A percentile compares a stretch with the other conserved stretches of the same genome.
Conservation (phyloP, 148 eudicot genomes). For the Vaccinium macrocarpon region DNA sequence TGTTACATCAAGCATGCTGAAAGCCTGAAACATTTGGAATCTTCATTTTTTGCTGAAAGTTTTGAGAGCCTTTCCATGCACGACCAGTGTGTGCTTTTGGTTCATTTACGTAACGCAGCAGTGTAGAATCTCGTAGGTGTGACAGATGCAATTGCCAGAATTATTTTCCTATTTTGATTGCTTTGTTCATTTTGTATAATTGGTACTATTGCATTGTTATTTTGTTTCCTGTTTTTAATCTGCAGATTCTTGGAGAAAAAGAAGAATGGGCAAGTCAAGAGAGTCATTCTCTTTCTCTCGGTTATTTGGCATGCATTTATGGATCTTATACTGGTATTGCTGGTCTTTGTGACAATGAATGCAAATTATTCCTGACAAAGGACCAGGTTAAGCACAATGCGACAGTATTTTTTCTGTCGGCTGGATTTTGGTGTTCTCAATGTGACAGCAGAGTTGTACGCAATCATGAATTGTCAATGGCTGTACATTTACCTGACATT, state of each 20-base stretch:
- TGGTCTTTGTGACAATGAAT: conserved; percentile 31
- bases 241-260: conserved; percentile 66
- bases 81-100: background rate
- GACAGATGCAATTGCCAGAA: background rate
- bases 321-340: conserved; percentile 40
- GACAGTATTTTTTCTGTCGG: conserved; percentile 35
- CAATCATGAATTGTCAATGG: conserved; percentile 25
- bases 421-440: conserved; percentile 74
- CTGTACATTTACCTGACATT: conserved; percentile 26
- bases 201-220: background rate
- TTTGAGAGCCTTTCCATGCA: background rate
- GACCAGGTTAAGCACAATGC: conserved; percentile 28
- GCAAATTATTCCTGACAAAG: conserved; percentile 44
- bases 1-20: background rate
- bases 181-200: background rate
- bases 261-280: conserved; percentile 62
- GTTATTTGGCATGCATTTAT: conserved; percentile 77
- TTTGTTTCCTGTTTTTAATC: conserved; percentile 9
- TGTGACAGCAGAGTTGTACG: conserved; percentile 51
- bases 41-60: background rate
- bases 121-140: background rate
- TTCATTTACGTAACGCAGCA: background rate
- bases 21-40: background rate
- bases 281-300: conserved; percentile 52
- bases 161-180: conserved; percentile 1